phyloP scores from a whole-genome alignment of 1,284 basidiomycete genomes.

The Rhodotorula sp. region DNA sequence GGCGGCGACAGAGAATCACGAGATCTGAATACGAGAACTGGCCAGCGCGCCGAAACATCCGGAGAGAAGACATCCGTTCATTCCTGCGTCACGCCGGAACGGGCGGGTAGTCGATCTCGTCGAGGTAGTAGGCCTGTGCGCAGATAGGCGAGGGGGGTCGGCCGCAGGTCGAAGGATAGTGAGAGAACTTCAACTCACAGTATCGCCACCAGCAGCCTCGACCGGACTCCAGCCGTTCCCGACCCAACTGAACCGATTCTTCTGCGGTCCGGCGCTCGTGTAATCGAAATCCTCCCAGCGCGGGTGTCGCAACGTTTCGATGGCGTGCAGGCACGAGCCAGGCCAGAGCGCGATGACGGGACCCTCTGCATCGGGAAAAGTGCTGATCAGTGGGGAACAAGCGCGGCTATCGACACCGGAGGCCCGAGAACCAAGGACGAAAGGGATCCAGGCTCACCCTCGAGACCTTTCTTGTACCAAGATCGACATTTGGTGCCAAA shows the following conservation, averaged over 20 bases:
- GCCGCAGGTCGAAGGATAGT: not conserved
- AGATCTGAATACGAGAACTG: too few relatives aligned
- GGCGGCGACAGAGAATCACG: too few relatives aligned
- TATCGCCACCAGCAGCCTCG: conserved; percentile 19
- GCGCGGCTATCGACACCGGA: not conserved
- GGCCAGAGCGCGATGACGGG: conserved; percentile 62
- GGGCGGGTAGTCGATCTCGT: conserved; percentile 29
- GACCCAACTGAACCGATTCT: conserved; percentile 30
- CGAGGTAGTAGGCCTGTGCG: conserved; percentile 30
- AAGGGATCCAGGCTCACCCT: conserved; percentile 3
- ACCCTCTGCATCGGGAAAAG: conserved; percentile 54
- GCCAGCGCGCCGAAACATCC: not conserved
- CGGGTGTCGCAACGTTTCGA: conserved; percentile 56
- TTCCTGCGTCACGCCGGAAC: conserved; percentile 12
- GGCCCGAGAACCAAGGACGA: not conserved
- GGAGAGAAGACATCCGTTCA: not conserved
- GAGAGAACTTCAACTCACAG: not conserved
- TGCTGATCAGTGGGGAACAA: not conserved
- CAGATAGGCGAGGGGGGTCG: not conserved
- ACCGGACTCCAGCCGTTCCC: conserved; percentile 21
- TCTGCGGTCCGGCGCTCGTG: conserved; percentile 1
- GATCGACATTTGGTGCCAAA: conserved; percentile 61
- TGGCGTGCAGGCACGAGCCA: conserved; percentile 50
- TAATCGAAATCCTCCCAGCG: conserved; percentile 66
- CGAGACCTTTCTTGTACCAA: conserved; percentile 64